A percentile compares a stretch with the other conserved stretches of the same genome.
These are phyloP conservation scores for Trichocladium uniseriatum DNA, from an alignment of 495 filamentous ascomycete genomes.

Conservation along the genomic window DNA sequence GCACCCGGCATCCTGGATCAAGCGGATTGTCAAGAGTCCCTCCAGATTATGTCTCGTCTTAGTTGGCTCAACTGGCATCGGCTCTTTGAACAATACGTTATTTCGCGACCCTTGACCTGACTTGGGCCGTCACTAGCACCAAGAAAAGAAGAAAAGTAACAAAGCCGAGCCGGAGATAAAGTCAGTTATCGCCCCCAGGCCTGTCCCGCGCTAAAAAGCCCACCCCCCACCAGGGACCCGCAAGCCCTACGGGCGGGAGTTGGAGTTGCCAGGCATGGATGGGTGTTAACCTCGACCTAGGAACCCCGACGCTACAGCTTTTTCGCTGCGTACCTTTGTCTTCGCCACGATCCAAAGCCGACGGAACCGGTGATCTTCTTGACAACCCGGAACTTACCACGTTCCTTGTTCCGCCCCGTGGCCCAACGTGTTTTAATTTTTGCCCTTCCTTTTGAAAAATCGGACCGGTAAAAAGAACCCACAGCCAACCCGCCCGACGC, in stretches of 20 bases:
- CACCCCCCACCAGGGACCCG: constrained; percentile 1
- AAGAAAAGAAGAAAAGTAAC: not conserved
- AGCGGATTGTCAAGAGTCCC: not conserved
- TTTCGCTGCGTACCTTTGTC: not conserved
- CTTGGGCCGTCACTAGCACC: no score
- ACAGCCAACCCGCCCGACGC: not conserved
- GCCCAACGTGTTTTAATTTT: not conserved
- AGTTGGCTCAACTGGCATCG: constrained; percentile 9
- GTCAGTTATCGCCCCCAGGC: not conserved
- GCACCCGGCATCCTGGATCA: not conserved
- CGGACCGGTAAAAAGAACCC: not conserved
- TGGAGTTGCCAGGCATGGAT: not conserved
- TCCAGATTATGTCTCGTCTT: constrained; percentile 15
- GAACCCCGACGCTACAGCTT: constrained; percentile 1
- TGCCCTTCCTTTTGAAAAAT: not conserved
- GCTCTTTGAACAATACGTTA: not conserved
- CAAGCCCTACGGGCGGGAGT: not conserved
- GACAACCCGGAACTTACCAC: not conserved
- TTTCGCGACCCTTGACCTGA: constrained; percentile 9
- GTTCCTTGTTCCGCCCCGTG: not conserved
- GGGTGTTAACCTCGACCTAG: not conserved
- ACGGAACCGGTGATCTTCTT: not conserved
- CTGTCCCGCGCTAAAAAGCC: constrained; percentile 2
- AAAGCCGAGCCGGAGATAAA: not conserved
- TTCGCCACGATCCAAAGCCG: constrained; percentile 3